Evolutionary conservation across 2,329 filamentous ascomycete species (phyloP), one percentile per base, ranked within the genome.

Genomic region (Fusarium brachygibbosum): DNA sequence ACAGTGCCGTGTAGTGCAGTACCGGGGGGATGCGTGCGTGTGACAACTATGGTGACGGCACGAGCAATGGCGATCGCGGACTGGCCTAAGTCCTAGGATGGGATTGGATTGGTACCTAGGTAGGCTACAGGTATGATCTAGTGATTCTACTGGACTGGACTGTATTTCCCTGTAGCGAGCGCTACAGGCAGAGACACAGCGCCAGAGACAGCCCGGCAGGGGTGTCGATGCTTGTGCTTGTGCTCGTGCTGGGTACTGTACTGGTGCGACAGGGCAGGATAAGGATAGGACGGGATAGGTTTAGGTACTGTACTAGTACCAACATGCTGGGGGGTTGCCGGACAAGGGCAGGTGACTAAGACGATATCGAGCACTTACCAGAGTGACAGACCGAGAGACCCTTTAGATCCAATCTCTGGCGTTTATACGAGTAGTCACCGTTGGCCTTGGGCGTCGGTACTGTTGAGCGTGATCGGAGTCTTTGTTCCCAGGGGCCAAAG

Each of bases 341-440:
- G 66, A 58, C 59, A 65, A 63, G 58, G 61, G 60, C 63, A 72
- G 73, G 74, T 76, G 74, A 76, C 74, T 76, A 76, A 73, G 70
- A 73, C 63, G 64, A 50, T 37, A 59, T 46, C 48, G 16, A 29
- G 32, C 19, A 37, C 17, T 23, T n/a, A 56, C 53, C 31, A 32
- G 35, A 31, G 17, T 42, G 31, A 46, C 19, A 32, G 35, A 14
- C 19, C 34, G 52, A 46, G 45, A 29, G 56, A 44, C 64, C 58
- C 69, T 73, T 51, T 63, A 31, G 40, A 60, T 61, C 55, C 46
- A 49, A 66, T 68, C 55, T 63, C 23, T 63, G 56, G 56, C 61
- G 70, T 62, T 11, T 71, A 73, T 70, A 73, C 59, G 58, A 66
- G 58, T 45, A 68, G 58, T 55, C 61, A 37, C 71, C 54, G 67